phyloP scores from a whole-genome alignment of 345 rosid genomes.

The Corchorus olitorius region DNA sequence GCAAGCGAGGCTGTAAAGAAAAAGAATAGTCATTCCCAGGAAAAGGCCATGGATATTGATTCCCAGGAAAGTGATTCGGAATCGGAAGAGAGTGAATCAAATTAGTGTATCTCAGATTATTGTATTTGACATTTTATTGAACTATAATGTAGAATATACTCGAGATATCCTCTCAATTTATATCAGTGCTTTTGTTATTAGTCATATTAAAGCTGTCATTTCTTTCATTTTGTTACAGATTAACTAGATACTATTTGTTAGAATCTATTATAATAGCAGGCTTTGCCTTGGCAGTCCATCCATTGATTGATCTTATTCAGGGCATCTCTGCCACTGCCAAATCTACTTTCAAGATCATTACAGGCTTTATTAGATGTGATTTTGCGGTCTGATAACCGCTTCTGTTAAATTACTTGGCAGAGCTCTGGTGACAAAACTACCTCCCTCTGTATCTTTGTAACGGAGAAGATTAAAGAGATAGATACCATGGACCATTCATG shows the following conservation, averaged over 20 bases:
- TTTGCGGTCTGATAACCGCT: too few relatives aligned
- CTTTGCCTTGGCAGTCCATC: not conserved
- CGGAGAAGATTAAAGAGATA: not conserved
- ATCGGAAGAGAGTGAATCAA: slow-evolving; percentile 11
- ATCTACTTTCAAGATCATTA: too few relatives aligned
- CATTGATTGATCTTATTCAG: too few relatives aligned
- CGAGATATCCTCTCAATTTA: not conserved
- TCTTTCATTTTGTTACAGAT: not conserved
- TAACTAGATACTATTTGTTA: not conserved
- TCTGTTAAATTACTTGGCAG: not conserved
- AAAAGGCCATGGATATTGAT: slow-evolving; percentile 26
- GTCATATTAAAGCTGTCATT: not conserved
- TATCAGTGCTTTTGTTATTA: not conserved
- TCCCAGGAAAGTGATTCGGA: slow-evolving; percentile 19
- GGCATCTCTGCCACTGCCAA: too few relatives aligned
- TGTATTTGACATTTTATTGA: not conserved
- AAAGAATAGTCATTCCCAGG: too few relatives aligned
- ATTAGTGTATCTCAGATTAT: not conserved
- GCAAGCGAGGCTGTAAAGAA: slow-evolving; percentile 18
- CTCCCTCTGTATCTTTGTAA: not conserved
- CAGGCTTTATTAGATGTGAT: too few relatives aligned
- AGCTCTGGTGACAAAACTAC: not conserved
- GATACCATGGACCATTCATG: not conserved
- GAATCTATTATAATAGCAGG: not conserved
- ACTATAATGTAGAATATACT: slow-evolving; percentile 1